Percentiles rank a stretch among this genome's conserved stretches.
Conservation (phyloP, 768 basidiomycete species). For the Lyophyllum semitale region DNA sequence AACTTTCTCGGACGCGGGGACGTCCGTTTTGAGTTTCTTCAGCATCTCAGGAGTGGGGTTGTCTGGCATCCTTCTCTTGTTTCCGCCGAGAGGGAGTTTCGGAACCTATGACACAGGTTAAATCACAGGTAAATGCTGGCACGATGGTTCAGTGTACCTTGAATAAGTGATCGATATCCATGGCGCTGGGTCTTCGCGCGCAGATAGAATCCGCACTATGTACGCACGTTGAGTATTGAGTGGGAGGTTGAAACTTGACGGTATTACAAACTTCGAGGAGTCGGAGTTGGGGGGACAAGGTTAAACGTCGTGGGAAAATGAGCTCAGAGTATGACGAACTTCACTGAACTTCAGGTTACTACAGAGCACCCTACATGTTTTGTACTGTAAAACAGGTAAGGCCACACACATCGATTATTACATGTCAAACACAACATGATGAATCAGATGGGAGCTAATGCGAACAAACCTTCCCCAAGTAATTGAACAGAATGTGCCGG, state of each 20-base stretch:
- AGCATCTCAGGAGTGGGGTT: conserved; percentile 80
- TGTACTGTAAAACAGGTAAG: no score
- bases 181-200: conserved; percentile 15
- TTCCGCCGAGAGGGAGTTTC: conserved; percentile 62
- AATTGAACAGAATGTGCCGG: no score
- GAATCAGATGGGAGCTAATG: no score
- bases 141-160: conserved; percentile 32
- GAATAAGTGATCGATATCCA: conserved; percentile 57
- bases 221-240: not conserved
- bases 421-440: no score
- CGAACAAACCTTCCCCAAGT: no score
- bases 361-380: no score
- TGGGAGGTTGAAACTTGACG: not conserved
- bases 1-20: conserved; percentile 15
- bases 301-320: not conserved
- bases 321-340: not conserved
- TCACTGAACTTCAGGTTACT: no score
- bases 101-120: conserved; percentile 48
- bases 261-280: not conserved
- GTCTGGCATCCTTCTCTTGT: conserved; percentile 76
- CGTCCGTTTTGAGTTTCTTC: conserved; percentile 73
- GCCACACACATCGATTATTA: no score
- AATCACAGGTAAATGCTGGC: not conserved
- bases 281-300: no score
- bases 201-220: not conserved